These are phyloP conservation scores for Stromatinia cepivora DNA, from an alignment of 2,329 filamentous ascomycete genomes.

Conservation along the genomic window DNA sequence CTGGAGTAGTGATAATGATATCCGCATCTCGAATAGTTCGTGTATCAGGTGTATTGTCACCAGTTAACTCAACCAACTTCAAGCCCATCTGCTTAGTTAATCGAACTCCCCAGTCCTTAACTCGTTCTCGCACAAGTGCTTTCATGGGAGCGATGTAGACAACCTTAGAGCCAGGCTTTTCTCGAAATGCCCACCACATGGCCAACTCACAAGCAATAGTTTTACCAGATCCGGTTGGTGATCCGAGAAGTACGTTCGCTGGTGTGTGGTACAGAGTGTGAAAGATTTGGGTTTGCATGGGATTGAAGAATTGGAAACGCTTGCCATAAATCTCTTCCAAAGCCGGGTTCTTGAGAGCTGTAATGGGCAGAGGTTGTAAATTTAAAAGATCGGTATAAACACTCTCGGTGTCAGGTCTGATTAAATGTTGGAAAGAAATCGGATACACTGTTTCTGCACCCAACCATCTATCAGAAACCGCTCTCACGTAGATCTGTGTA, in stretches of 20 bases:
- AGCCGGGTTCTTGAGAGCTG: slow-evolving; percentile 80
- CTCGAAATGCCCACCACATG: slow-evolving; percentile 99
- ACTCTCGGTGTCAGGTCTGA: slow-evolving; percentile 94
- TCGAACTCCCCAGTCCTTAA: slow-evolving; percentile 88
- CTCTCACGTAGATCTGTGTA: slow-evolving; percentile 92
- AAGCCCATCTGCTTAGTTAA: slow-evolving; percentile 81
- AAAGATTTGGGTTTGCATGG: slow-evolving; percentile 99
- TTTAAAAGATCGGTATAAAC: slow-evolving; percentile 94
- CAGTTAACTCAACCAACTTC: slow-evolving; percentile 91
- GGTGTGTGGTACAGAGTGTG: slow-evolving; percentile 92
- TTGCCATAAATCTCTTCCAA: slow-evolving; percentile 86
- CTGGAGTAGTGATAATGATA: slow-evolving; percentile 98
- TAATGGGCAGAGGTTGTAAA: slow-evolving; percentile 83
- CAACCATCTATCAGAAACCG: slow-evolving; percentile 93
- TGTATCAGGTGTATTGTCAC: slow-evolving; percentile 97
- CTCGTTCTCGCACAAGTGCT: slow-evolving; percentile 91
- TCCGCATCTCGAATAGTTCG: slow-evolving; percentile 93
- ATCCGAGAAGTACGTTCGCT: slow-evolving; percentile 90
- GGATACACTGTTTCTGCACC: slow-evolving; percentile 94
- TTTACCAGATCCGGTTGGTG: slow-evolving; percentile 95
- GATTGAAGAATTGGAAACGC: slow-evolving; percentile 95
- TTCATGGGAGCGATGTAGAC: slow-evolving; percentile 99
- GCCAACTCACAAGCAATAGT: slow-evolving; percentile 93
- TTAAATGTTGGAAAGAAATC: slow-evolving; percentile 96
- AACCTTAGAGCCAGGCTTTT: slow-evolving; percentile 91